Base-by-base conservation (phyloP, 1,284 basidiomycete genomes). In the Papiliotrema fonsecae region DNA sequence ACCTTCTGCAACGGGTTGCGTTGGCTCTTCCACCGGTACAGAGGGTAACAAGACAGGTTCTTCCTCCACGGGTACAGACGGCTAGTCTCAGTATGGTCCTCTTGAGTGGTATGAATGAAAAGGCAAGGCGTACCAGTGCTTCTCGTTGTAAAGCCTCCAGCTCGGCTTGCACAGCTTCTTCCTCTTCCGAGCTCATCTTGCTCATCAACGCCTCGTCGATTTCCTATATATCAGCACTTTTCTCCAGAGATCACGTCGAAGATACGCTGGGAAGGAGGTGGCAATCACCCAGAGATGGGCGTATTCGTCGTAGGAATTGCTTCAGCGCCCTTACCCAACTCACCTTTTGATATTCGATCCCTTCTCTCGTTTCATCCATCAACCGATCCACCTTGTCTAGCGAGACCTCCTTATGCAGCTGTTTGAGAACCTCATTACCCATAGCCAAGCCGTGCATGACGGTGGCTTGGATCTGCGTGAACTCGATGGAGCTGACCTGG, bases 401-500 rank as follows among this genome's bases (percentile, higher is more conserved):
- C 56, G 84, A 90, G 81, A 97, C 85, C 72, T 97, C 92, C 64
- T 84, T 84, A 72, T 98, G 92, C 32, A 98, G 87, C 75, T 94
- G 83, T 67, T 87, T 90, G 49, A 98, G 77, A 0, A 97, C 92
- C 37, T 88, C 84, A 57, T 88, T 96, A 2, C 94, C 94, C 74
- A 94, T 89, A 70, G 90, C 82, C 36, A 98, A 74, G 7, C 94
- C 94, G 72, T 91, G 88, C 41, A 97, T 69, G 16, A 98, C 88
- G 4, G 91, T 89, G 37, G 89, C 84, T 72, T 98, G 88, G 37
- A 98, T 85, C 50, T 94, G 79, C 0, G 94, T 90, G 76, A 96
- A 97, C 70, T 98, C 94, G 65, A 98, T 97, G 0, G 86, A 88
- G 7, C 88, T 87, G 5, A 96, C 90, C 92, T 96, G 40, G n/a